Evolutionary conservation across 225 moss, liverwort and hornwort genomes (phyloP).

Genomic region (Rhytidiadelphus loreus): DNA sequence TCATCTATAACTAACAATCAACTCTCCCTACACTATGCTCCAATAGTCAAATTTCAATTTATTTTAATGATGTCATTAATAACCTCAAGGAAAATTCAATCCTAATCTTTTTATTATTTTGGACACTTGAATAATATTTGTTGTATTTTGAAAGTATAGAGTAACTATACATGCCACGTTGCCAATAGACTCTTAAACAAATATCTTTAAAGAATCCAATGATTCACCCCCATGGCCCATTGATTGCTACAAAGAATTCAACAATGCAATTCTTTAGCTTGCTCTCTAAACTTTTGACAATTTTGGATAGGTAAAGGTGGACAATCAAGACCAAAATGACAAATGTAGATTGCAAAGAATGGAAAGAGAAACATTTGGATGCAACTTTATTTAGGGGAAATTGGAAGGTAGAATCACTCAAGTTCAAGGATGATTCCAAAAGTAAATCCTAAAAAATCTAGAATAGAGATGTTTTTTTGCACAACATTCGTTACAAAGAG

Average conservation of each 20-base stretch:
- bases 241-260: background rate
- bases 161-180: background rate
- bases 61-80: background rate
- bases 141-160: background rate
- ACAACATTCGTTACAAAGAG: background rate
- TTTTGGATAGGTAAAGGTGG: background rate
- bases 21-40: fast-evolving
- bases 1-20: background rate
- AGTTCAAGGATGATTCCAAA: background rate
- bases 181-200: background rate
- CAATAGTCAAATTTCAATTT: background rate
- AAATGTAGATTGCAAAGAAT: background rate
- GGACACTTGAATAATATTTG: background rate
- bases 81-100: background rate
- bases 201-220: background rate
- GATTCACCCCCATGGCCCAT: fast-evolving
- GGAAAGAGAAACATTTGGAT: background rate
- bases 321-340: background rate
- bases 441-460: background rate
- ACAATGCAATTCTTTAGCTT: background rate
- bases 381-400: background rate
- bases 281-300: background rate
- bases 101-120: background rate
- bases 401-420: background rate
- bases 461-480: background rate